Evolutionary conservation across 2,329 filamentous ascomycete species (phyloP).

Genomic region (Phaeoacremonium minimum): DNA sequence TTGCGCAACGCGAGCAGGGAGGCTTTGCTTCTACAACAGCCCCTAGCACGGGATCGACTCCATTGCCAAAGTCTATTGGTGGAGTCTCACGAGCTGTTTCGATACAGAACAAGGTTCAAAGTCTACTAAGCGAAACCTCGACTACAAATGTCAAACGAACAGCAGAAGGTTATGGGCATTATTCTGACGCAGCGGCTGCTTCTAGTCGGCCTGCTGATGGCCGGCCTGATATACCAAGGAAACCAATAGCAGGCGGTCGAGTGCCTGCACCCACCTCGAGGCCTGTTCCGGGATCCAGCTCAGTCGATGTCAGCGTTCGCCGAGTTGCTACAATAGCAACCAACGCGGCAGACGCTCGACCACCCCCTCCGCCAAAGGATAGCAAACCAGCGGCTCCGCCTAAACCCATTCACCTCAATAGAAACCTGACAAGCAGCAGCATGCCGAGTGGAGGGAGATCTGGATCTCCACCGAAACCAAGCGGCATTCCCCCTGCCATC

Average conservation of each 20-base stretch:
- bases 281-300: conserved; percentile 8
- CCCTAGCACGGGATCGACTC: conserved; percentile 30
- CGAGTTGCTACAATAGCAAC: conserved; percentile 1
- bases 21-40: conserved; percentile 30
- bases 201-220: conserved; percentile 31
- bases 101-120: conserved; percentile 90
- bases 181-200: conserved; percentile 54
- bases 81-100: conserved; percentile 65
- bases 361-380: conserved; percentile 19
- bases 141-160: conserved; percentile 58
- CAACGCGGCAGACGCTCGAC: conserved; percentile 14
- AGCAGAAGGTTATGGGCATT: conserved; percentile 86
- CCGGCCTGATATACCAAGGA: conserved; percentile 43
- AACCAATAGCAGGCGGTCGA: conserved; percentile 35
- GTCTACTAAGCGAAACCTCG: conserved; percentile 72
- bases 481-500: conserved; percentile 17
- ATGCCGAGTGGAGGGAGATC: conserved; percentile 23
- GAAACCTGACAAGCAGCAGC: conserved; percentile 32
- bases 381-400: conserved; percentile 51
- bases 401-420: conserved; percentile 60
- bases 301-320: neutral
- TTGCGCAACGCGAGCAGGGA: conserved; percentile 57
- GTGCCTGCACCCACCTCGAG: conserved; percentile 18
- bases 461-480: conserved; percentile 40
- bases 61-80: conserved; percentile 51